Percentiles rank a stretch among this genome's conserved stretches.
These are phyloP conservation scores for Tetrapisispora namnaoensis DNA, from an alignment of 805 yeast species.

Conservation along the genomic window DNA sequence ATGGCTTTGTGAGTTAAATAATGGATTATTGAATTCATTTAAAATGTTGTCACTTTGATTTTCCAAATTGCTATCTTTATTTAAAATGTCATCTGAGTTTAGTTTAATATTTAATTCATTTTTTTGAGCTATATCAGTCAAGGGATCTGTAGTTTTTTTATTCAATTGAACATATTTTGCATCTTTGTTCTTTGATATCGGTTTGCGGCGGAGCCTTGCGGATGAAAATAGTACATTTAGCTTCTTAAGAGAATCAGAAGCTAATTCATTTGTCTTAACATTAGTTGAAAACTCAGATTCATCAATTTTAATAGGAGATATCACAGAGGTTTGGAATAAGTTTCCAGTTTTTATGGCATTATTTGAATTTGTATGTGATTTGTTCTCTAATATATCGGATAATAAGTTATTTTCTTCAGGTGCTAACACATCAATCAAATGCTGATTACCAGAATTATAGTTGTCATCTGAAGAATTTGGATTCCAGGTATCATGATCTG, in stretches of 20 bases:
- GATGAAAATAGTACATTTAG: constrained; percentile 39
- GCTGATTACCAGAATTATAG: constrained; percentile 2
- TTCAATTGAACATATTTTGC: background rate
- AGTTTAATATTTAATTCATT: background rate
- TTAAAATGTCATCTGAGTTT: background rate
- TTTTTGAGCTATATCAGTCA: background rate
- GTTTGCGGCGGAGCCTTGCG: constrained; percentile 32
- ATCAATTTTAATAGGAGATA: constrained; percentile 13
- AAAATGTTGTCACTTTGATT: background rate
- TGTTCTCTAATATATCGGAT: constrained; percentile 34
- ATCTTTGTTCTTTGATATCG: background rate
- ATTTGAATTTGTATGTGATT: constrained; percentile 10
- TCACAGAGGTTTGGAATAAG: constrained; percentile 25
- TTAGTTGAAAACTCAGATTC: background rate
- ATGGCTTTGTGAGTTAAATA: background rate
- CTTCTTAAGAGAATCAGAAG: constrained; percentile 12
- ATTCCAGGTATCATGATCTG: background rate
- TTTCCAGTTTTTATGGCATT: constrained; percentile 25
- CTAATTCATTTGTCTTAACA: background rate
- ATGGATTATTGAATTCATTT: background rate
- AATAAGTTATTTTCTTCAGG: constrained; percentile 29
- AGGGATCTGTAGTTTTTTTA: background rate
- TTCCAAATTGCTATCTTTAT: background rate
- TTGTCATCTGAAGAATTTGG: background rate
- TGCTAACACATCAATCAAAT: constrained; percentile 13